Base-by-base conservation (phyloP, 495 filamentous ascomycete genomes). In the Penicillium turbatum region DNA sequence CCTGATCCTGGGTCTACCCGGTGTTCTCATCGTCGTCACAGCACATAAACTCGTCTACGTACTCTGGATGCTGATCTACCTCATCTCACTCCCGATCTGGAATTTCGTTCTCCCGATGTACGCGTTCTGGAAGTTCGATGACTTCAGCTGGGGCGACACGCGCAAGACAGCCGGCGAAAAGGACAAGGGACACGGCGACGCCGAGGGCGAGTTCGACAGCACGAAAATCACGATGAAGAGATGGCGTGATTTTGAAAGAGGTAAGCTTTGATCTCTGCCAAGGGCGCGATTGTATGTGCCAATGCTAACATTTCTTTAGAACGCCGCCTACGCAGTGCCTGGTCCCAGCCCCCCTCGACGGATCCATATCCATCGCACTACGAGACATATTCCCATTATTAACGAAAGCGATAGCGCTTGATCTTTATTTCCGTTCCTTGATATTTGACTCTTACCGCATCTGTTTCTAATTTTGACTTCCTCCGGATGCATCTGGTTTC, bases 81-180 rank as follows among this genome's bases (percentile, higher is more conserved):
- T 99, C 15, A 32, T 90, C 37, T 96, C 93, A 0, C 84, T 99
- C 0, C 95, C 95, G 0, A 82, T 99, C 51, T 99, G 95, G 95
- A 99, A 99, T 70, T 95, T 97, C 58, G 79, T 99, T 13, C 86
- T 99, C 3, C 95, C 95, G 0, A 81, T 81, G 13, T 99, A 99
- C 63, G 88, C 95, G 6, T 99, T 90, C 76, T 99, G 95, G 95
- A 97, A 99, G 68, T 99, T 99, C 68, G 95, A 99, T 64, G 95
- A 99, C 72, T 99, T 99, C 77, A 93, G 88, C 64, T 99, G 95
- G 93, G 95, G 95, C 56, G 95, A 99, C 60, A 99, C 95, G 26
- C 83, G 95, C 26, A 95, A 97, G 82, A 96, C 92, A 11, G 90
- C 85, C 1, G 92, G 90, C 2, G 95, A 95, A 63, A 90, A 89